Conservation (phyloP, 148 eudicot genomes). For the Rhododendron ferrugineum region DNA sequence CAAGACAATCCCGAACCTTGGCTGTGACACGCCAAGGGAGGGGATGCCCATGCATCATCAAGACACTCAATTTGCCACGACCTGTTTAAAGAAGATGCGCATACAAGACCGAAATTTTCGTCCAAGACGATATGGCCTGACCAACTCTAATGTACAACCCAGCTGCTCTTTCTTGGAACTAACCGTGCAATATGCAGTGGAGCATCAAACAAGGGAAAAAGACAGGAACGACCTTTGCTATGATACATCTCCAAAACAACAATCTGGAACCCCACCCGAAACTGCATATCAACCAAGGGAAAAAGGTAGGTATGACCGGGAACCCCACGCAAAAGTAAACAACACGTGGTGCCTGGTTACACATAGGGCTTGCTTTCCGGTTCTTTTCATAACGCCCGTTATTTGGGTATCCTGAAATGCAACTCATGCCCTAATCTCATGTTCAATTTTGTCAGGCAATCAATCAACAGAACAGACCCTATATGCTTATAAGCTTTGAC, state of each 20-base stretch:
- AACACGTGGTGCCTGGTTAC: not conserved
- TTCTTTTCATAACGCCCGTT: not conserved
- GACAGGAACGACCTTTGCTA: not conserved
- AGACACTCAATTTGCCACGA: too few relatives aligned
- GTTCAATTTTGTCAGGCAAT: not conserved
- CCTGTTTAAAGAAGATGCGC: too few relatives aligned
- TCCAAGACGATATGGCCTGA: not conserved
- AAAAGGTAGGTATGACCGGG: not conserved
- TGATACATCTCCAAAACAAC: not conserved
- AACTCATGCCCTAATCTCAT: not conserved
- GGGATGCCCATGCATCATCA: too few relatives aligned
- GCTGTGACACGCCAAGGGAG: too few relatives aligned
- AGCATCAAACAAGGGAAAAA: not conserved
- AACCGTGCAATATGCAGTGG: not conserved
- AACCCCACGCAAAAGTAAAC: not conserved
- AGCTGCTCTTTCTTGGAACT: not conserved
- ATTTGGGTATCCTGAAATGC: not conserved
- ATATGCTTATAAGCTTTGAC: not conserved
- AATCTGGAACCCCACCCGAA: not conserved
- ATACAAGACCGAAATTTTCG: too few relatives aligned
- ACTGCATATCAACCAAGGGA: not conserved
- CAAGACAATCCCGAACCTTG: too few relatives aligned
- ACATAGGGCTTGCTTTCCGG: not conserved
- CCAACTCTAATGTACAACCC: not conserved
- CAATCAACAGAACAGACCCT: not conserved